Conservation (phyloP, 2,329 filamentous ascomycete genomes). For the Aschersonia sp. region DNA sequence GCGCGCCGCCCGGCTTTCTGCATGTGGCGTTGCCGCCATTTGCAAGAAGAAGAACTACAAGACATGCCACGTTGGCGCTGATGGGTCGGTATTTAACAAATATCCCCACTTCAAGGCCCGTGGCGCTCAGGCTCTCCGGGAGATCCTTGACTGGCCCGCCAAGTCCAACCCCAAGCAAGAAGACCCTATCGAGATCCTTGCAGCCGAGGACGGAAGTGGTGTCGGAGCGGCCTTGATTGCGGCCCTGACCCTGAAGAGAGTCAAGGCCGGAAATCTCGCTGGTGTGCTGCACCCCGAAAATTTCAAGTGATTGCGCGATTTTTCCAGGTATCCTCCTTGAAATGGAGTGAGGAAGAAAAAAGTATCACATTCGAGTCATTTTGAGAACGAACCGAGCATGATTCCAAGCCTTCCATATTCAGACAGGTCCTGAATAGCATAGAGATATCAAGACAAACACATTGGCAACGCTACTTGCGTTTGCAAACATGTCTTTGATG, state of each 20-base stretch:
- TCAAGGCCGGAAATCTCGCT: slow-evolving; percentile 46
- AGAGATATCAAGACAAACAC: no score
- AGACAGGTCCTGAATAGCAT: no score
- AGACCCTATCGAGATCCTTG: slow-evolving; percentile 75
- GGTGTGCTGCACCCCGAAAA: slow-evolving; percentile 53
- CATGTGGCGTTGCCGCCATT: slow-evolving; percentile 91
- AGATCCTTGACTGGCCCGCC: slow-evolving; percentile 87
- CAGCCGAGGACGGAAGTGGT: slow-evolving; percentile 90
- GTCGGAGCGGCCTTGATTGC: slow-evolving; percentile 96
- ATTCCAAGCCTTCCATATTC: no score
- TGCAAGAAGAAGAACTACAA: slow-evolving; percentile 90
- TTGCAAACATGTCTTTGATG: no score
- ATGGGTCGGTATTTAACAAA: slow-evolving; percentile 97
- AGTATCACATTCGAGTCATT: no score
- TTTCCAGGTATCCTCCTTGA: no score
- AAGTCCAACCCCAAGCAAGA: slow-evolving; percentile 56
- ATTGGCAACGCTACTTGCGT: no score
- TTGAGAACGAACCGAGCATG: no score
- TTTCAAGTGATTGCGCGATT: slow-evolving; percentile 21
- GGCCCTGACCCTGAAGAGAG: slow-evolving; percentile 50
- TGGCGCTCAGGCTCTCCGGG: slow-evolving; percentile 75
- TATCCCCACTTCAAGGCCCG: slow-evolving; percentile 96
- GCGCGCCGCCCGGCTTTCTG: slow-evolving; percentile 79
- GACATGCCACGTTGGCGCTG: slow-evolving; percentile 85
- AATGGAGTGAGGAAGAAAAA: no score